A percentile compares a stretch with the other conserved stretches of the same genome.
Evolutionary conservation across 2,329 filamentous ascomycete species (phyloP).

Genomic region (Trichoderma sp.): DNA sequence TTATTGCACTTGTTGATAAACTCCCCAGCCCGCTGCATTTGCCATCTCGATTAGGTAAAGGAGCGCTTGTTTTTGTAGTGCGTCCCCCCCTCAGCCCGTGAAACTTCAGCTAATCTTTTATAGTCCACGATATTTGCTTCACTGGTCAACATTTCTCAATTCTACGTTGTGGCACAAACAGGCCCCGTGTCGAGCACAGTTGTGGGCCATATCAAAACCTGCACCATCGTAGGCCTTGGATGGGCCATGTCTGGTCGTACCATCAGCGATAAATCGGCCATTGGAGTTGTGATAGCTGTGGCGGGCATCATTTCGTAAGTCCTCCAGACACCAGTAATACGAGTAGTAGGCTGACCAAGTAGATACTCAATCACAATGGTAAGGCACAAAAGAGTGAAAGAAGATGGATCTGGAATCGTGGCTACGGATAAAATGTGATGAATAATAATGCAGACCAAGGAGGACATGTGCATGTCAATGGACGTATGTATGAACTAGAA

Average conservation of each 20-base stretch:
- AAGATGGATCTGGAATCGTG: not conserved
- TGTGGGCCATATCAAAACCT: conserved; percentile 64
- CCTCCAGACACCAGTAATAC: not conserved
- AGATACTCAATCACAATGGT: conserved; percentile 50
- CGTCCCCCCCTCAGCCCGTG: conserved; percentile 24
- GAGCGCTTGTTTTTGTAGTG: conserved; percentile 39
- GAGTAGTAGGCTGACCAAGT: conserved; percentile 2
- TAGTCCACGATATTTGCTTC: conserved; percentile 62
- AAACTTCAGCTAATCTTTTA: not conserved
- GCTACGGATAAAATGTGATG: not conserved
- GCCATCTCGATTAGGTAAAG: not conserved
- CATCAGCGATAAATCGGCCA: conserved; percentile 52
- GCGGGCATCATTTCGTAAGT: conserved; percentile 56
- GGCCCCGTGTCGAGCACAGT: conserved; percentile 64
- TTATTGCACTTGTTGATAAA: conserved; percentile 63
- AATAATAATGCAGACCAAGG: not conserved
- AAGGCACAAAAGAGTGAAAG: conserved; percentile 36
- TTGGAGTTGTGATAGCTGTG: conserved; percentile 55
- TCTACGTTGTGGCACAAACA: conserved; percentile 60
- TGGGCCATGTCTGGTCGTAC: conserved; percentile 57
- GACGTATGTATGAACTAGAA: not conserved
- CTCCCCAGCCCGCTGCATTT: conserved; percentile 44
- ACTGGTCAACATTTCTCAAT: conserved; percentile 62
- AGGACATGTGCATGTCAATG: not conserved
- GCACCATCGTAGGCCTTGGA: conserved; percentile 61